phyloP scores from a whole-genome alignment of 2,329 filamentous ascomycete species.

The Dothideomycetidae sp. region DNA sequence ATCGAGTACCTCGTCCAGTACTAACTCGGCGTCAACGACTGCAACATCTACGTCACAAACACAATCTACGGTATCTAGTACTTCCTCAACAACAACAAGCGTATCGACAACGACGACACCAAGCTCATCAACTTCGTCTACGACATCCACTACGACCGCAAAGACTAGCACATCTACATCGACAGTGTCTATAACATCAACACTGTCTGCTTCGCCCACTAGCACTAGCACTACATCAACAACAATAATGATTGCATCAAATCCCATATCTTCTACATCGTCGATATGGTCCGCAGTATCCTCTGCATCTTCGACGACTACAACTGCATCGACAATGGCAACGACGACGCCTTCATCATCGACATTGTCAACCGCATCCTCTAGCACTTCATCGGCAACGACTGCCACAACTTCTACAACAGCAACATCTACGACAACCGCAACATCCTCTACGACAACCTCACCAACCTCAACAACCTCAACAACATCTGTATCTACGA shows the following conservation, averaged over 20 bases:
- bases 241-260: neutral
- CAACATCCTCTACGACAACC: neutral
- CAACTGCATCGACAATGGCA: too few species aligned
- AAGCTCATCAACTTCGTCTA: neutral
- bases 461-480: neutral
- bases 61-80: neutral
- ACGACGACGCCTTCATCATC: neutral
- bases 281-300: neutral
- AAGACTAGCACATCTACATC: neutral
- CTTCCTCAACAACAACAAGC: neutral
- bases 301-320: too few species aligned
- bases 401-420: neutral
- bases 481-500: neutral
- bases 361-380: neutral
- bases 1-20: neutral
- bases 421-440: neutral
- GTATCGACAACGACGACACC: neutral
- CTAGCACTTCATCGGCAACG: neutral
- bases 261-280: neutral
- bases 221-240: neutral
- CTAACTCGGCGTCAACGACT: neutral
- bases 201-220: neutral
- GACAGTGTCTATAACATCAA: neutral
- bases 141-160: neutral
- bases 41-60: neutral